Base-by-base conservation (phyloP, 768 basidiomycete species). In the Serendipita indica region DNA sequence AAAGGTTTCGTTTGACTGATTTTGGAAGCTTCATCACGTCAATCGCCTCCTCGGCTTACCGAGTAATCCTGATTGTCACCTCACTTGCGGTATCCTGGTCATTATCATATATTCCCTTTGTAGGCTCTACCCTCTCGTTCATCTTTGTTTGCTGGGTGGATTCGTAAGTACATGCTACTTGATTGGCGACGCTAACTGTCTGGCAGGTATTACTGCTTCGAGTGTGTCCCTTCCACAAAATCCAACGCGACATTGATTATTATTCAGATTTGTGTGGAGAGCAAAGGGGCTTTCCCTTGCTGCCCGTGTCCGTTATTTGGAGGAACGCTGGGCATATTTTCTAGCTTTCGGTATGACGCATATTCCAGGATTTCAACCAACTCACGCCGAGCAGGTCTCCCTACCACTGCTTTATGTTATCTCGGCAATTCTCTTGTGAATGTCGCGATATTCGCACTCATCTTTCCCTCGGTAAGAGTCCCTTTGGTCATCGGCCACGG, bases 281-380 rank as follows among this genome's bases (percentile, higher is more conserved):
- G 78, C 86, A 6, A 79, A 82, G 13, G 86, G 86, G 1, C 65
- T 83, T 62, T 82, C 84, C 12, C 72, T 89, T 12, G 76, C 86
- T 1, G 71, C 77, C 13, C 74, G 88, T 58, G 79, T 90, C 45
- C 72, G 82, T 49, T 78, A 85, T 66, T 72, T 91, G 18, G 90
- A 93, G 70, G 87, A 90, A 69, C 79, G 89, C 39, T 93, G 90
- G 90, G 79, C 84, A 1, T 93, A 92, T 70, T 89, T 83, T 66
- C 76, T 90, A 60, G 84, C 84, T 3, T 93, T 90, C 62, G 90
- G 90, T 77, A 56, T 33, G 73, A 65, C 33, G 33, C 25, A 27
- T 12, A 10, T 18, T 58, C 62, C 34, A 61, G 61, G 46, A 62
- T 60, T 22, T n/a, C 39, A 58, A 45, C 45, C 54, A 13, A 35